Percentiles rank a stretch among this genome's conserved stretches.
Conservation (phyloP, 148 eudicot genomes). For the Nepenthes gracilis region DNA sequence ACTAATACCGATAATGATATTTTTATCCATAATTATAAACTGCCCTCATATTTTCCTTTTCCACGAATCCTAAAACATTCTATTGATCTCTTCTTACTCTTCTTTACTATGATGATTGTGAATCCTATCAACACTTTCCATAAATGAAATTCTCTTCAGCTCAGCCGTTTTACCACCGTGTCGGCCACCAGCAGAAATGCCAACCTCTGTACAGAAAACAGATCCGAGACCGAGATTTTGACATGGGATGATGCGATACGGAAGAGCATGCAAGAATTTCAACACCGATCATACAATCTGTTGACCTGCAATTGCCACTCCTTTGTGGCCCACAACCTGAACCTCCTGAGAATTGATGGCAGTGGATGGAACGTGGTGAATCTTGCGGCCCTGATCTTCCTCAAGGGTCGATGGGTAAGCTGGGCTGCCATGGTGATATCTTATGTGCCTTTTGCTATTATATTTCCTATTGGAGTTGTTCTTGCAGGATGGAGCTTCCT, state of each 20-base stretch:
- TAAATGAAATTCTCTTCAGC: conserved; percentile 12
- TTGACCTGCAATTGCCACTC: conserved; percentile 96
- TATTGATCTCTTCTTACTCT: background rate
- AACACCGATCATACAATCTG: conserved; percentile 68
- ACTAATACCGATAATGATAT: no score
- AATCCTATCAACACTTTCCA: no score
- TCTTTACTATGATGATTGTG: background rate
- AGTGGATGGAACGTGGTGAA: conserved; percentile 86
- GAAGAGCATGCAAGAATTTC: conserved; percentile 73
- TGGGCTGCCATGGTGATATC: conserved; percentile 39
- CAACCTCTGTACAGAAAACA: conserved; percentile 18
- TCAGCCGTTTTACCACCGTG: conserved; percentile 34
- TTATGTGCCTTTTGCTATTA: conserved; percentile 44
- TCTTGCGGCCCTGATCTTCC: conserved; percentile 52
- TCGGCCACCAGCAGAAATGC: conserved; percentile 17
- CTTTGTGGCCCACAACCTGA: conserved; percentile 73
- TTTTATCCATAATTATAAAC: no score
- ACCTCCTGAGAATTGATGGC: conserved; percentile 52
- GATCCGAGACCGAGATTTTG: conserved; percentile 19
- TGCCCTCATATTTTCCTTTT: no score
- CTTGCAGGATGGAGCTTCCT: conserved; percentile 69
- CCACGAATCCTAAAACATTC: background rate
- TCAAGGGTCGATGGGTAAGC: conserved; percentile 76
- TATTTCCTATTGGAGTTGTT: conserved; percentile 39
- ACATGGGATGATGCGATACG: conserved; percentile 66